Conservation (phyloP, 768 basidiomycete genomes). For the Lentinula guzmanii region DNA sequence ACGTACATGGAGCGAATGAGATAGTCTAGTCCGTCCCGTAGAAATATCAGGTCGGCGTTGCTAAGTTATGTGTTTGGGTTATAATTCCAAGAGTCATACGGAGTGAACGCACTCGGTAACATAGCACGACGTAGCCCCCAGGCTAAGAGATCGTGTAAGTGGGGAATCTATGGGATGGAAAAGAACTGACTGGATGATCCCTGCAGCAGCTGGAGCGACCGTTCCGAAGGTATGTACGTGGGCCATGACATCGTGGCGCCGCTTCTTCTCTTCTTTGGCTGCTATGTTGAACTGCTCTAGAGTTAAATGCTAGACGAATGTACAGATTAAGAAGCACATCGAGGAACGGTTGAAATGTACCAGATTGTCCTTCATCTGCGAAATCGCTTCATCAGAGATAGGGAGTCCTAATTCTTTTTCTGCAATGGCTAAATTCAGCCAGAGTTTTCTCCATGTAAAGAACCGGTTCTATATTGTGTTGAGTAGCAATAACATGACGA, state of each 20-base stretch:
- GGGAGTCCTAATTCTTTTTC: slow-evolving; percentile 93
- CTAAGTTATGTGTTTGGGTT: slow-evolving; percentile 31
- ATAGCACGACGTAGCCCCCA: slow-evolving; percentile 98
- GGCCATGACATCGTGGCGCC: slow-evolving; percentile 99
- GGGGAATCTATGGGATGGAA: background rate
- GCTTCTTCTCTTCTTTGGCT: slow-evolving; percentile 92
- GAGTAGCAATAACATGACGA: background rate
- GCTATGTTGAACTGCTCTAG: slow-evolving; percentile 89
- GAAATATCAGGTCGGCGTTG: slow-evolving; percentile 97
- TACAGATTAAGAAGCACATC: slow-evolving; percentile 3
- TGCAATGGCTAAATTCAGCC: slow-evolving; percentile 94
- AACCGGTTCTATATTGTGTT: slow-evolving; percentile 72
- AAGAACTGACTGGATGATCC: slow-evolving; percentile 81
- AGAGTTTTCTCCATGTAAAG: slow-evolving; percentile 90
- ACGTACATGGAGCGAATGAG: slow-evolving; percentile 85
- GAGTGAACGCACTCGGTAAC: slow-evolving; percentile 78
- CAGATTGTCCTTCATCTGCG: slow-evolving; percentile 91
- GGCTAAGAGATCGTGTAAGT: slow-evolving; percentile 30
- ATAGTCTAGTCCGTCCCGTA: slow-evolving; percentile 79
- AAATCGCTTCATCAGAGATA: slow-evolving; percentile 85
- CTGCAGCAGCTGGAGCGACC: slow-evolving; percentile 90
- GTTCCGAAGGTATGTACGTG: slow-evolving; percentile 97
- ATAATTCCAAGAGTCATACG: background rate
- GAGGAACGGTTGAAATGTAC: slow-evolving; percentile 34
- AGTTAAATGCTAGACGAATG: slow-evolving; percentile 57